Evolutionary conservation across 192 early-diverging fungal species (phyloP).

Genomic region (Coemansia sp.): DNA sequence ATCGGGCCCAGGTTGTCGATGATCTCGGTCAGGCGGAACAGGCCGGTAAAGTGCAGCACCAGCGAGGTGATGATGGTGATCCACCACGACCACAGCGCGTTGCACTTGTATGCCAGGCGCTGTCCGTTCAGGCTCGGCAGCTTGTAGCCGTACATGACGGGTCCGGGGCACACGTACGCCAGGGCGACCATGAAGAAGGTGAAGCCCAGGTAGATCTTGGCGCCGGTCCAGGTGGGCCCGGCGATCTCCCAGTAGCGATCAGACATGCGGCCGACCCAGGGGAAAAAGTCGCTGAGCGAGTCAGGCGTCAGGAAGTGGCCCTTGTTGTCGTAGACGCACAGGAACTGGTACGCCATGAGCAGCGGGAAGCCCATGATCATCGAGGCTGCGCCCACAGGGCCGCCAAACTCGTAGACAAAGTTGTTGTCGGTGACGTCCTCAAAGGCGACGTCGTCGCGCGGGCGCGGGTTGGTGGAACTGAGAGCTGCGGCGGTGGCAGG

Average conservation of each 20-base stretch:
- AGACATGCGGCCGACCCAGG: constrained; percentile 45
- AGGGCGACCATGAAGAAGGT: constrained; percentile 56
- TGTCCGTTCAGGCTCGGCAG: constrained; percentile 68
- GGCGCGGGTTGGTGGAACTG: constrained; percentile 19
- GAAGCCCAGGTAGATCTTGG: constrained; percentile 60
- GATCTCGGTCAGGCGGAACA: constrained; percentile 58
- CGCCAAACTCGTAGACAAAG: constrained; percentile 71
- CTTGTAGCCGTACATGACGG: constrained; percentile 62
- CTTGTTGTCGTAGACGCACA: constrained; percentile 64
- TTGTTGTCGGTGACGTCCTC: constrained; percentile 59
- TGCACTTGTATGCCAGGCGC: constrained; percentile 81
- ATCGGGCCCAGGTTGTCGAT: constrained; percentile 65
- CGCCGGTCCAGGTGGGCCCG: constrained; percentile 52
- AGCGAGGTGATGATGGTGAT: constrained; percentile 55
- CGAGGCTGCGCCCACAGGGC: constrained; percentile 59
- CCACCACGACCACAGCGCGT: constrained; percentile 68
- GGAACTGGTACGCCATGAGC: constrained; percentile 72
- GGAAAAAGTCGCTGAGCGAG: constrained; percentile 38
- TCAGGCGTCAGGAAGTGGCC: constrained; percentile 56
- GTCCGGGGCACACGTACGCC: constrained; percentile 65
- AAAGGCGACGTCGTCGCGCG: constrained; percentile 45
- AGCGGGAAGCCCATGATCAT: constrained; percentile 73
- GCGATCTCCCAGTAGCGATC: constrained; percentile 54
- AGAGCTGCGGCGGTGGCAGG: too few relatives aligned
- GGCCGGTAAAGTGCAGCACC: constrained; percentile 61